Percentiles rank a stretch among this genome's conserved stretches.
These are phyloP conservation scores for Paramecium primaurelia DNA, from an alignment of 73 alveolate genomes.

Conservation along the genomic window DNA sequence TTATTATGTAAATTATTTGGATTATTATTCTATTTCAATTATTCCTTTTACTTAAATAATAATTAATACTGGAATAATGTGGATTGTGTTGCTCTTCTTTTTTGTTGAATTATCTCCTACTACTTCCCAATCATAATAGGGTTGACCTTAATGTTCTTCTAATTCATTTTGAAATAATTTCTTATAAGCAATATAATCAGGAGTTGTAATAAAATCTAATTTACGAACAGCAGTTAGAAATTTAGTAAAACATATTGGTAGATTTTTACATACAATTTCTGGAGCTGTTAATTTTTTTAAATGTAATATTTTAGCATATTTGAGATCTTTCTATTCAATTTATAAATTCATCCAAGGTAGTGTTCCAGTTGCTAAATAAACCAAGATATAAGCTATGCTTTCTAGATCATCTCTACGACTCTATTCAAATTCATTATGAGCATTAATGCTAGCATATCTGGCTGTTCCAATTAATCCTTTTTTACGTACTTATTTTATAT, in stretches of 20 bases:
- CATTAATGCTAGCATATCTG: conserved; percentile 73
- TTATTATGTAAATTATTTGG: background rate
- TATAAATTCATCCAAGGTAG: conserved; percentile 70
- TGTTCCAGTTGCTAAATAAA: conserved; percentile 67
- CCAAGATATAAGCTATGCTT: conserved; percentile 70
- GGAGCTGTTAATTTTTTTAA: background rate
- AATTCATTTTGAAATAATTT: background rate
- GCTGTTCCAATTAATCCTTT: conserved; percentile 82
- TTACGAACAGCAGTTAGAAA: background rate
- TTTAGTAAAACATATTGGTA: background rate
- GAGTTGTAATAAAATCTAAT: conserved; percentile 15
- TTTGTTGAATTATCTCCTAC: background rate
- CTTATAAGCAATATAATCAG: conserved; percentile 27
- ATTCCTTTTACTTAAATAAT: background rate
- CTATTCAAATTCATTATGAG: conserved; percentile 73
- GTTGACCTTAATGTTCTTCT: background rate
- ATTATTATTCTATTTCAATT: background rate
- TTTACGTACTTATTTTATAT: conserved; percentile 68
- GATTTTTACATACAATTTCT: background rate
- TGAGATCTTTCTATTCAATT: conserved; percentile 60
- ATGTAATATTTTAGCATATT: conserved; percentile 47
- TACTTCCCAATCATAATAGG: conserved; percentile 27
- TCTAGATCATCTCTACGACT: conserved; percentile 85
- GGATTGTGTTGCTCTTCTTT: conserved; percentile 20
- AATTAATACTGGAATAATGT: background rate